These are phyloP conservation scores for Colletotrichum musicola DNA, from an alignment of 2,329 filamentous ascomycete species.

Conservation along the genomic window DNA sequence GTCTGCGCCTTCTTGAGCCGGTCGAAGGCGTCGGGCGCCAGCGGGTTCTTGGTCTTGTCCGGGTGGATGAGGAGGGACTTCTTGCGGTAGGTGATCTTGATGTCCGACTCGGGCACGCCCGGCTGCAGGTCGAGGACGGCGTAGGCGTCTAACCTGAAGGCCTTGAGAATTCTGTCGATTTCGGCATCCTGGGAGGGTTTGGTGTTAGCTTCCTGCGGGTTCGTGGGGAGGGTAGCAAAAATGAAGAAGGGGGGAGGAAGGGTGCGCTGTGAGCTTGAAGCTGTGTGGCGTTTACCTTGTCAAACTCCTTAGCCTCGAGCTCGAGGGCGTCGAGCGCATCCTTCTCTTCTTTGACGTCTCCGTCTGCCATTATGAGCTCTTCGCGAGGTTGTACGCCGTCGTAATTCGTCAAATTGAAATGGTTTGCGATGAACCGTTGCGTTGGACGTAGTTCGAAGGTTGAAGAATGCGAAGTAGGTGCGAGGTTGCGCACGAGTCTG, in stretches of 20 bases:
- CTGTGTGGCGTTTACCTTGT: conserved; percentile 72
- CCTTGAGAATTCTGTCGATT: conserved; percentile 92
- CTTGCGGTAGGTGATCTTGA: conserved; percentile 93
- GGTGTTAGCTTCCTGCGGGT: neutral
- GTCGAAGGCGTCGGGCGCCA: conserved; percentile 95
- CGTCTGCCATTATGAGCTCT: conserved; percentile 51
- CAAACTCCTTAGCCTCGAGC: conserved; percentile 88
- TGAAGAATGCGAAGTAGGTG: neutral
- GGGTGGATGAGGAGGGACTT: conserved; percentile 99
- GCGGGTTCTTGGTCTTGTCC: conserved; percentile 94
- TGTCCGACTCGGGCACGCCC: conserved; percentile 94
- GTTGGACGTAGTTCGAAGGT: neutral
- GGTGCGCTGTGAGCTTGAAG: too few species aligned
- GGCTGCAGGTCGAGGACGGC: conserved; percentile 96
- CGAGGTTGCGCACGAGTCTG: conserved; percentile 27
- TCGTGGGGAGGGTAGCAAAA: too few species aligned
- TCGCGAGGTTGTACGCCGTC: neutral
- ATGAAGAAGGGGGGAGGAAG: neutral
- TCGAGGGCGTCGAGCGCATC: conserved; percentile 86
- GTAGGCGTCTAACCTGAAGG: conserved; percentile 85
- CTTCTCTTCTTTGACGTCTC: conserved; percentile 67
- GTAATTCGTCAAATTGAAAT: neutral
- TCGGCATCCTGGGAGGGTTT: conserved; percentile 79
- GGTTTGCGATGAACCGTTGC: neutral
- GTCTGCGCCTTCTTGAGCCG: conserved; percentile 95